Conservation (phyloP, 768 basidiomycete genomes). For the Termitomyces sp. region DNA sequence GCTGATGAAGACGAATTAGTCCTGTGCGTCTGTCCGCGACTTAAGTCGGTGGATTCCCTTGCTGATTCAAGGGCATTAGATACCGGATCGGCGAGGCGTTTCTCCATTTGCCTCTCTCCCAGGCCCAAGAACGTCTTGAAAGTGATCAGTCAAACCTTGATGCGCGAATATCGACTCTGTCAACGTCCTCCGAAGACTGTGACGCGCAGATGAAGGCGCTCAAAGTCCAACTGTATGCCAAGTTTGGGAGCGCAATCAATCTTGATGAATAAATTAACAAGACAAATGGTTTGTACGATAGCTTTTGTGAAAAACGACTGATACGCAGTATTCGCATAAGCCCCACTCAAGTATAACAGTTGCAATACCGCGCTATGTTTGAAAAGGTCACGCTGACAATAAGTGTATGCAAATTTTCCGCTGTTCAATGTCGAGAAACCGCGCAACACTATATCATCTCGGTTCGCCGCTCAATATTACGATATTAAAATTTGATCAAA, state of each 20-base stretch:
- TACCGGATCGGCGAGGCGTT: slow-evolving; percentile 92
- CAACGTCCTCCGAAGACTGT: slow-evolving; percentile 54
- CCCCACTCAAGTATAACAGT: background rate
- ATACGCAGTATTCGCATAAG: background rate
- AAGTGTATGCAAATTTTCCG: background rate
- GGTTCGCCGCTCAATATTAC: background rate
- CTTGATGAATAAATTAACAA: slow-evolving; percentile 61
- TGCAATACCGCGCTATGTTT: background rate
- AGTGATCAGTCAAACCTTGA: slow-evolving; percentile 61
- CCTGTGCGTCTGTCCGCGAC: slow-evolving; percentile 42
- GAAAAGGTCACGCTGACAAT: background rate
- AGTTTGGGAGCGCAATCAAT: slow-evolving; percentile 92
- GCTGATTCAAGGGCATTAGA: slow-evolving; percentile 31
- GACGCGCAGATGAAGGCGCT: slow-evolving; percentile 76
- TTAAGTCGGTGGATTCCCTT: background rate
- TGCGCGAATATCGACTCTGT: slow-evolving; percentile 45
- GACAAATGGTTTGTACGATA: background rate
- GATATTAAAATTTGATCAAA: background rate
- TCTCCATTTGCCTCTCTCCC: slow-evolving; percentile 65
- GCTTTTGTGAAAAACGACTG: background rate
- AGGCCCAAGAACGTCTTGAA: slow-evolving; percentile 69
- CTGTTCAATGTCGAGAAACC: background rate
- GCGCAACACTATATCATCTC: background rate
- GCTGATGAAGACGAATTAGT: slow-evolving; percentile 81
- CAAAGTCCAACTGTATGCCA: slow-evolving; percentile 78